phyloP scores from a whole-genome alignment of 495 filamentous ascomycete species.

The Xanthoparmelia taractica region DNA sequence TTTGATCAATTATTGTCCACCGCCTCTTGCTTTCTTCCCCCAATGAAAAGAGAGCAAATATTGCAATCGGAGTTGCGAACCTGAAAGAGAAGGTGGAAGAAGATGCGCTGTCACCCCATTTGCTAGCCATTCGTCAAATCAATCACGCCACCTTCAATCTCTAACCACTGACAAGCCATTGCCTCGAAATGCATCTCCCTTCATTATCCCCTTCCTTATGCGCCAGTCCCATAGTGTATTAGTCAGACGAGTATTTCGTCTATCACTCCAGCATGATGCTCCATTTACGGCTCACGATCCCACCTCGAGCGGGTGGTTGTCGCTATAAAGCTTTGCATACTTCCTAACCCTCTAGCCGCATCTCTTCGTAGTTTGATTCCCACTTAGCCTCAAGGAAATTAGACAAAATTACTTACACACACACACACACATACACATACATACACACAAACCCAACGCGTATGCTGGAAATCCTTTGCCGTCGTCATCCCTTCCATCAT shows the following conservation, averaged over 20 bases:
- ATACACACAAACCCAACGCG: neutral
- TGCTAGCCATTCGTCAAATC: conserved; percentile 4
- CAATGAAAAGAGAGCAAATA: neutral
- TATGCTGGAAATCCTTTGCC: neutral
- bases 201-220: neutral
- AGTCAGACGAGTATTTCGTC: conserved; percentile 10
- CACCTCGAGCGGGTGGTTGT: conserved; percentile 3
- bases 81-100: conserved; percentile 17
- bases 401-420: neutral
- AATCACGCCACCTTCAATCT: conserved; percentile 11
- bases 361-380: conserved; percentile 6
- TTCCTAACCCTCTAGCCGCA: conserved; percentile 13
- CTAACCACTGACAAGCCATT: conserved; percentile 3
- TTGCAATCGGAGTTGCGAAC: conserved; percentile 13
- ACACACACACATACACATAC: neutral
- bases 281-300: neutral
- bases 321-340: conserved; percentile 14
- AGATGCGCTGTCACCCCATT: conserved; percentile 17
- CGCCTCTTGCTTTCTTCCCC: neutral
- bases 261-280: neutral
- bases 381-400: neutral
- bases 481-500: neutral
- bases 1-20: neutral
- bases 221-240: conserved; percentile 14
- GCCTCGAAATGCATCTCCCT: too few relatives aligned